Evolutionary conservation across 768 basidiomycete species (phyloP).

Genomic region (Lactarius trivialis): DNA sequence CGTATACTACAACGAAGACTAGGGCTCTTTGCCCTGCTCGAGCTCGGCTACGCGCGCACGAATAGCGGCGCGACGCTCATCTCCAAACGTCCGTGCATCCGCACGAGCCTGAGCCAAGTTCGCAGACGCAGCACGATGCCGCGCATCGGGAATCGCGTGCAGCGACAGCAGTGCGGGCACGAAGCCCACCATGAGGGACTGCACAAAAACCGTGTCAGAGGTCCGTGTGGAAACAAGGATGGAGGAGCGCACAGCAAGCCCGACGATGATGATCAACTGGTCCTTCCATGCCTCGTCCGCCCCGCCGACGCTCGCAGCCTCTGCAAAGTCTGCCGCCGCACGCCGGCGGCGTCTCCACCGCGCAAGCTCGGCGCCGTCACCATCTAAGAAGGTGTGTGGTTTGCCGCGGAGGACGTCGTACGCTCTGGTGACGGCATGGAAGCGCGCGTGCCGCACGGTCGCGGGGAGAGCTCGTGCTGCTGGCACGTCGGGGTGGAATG

Average conservation of each 20-base stretch:
- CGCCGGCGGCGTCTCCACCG: conserved; percentile 36
- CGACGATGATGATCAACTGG: conserved; percentile 41
- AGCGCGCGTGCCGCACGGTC: conserved; percentile 47
- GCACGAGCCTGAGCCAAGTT: conserved; percentile 54
- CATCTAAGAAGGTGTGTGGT: conserved; percentile 19
- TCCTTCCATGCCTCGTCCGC: conserved; percentile 48
- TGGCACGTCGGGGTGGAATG: conserved; percentile 65
- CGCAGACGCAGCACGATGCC: conserved; percentile 45
- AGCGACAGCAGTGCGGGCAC: conserved; percentile 38
- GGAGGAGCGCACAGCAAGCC: conserved; percentile 39
- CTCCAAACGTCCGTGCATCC: conserved; percentile 51
- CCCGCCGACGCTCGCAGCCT: conserved; percentile 20
- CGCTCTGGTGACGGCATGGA: conserved; percentile 57
- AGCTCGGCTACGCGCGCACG: conserved; percentile 41
- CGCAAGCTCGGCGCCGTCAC: conserved; percentile 44
- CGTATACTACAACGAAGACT: background rate
- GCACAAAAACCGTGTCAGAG: background rate
- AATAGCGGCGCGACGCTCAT: conserved; percentile 46
- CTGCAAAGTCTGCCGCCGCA: conserved; percentile 14
- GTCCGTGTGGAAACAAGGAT: background rate
- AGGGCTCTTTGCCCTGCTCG: conserved; percentile 20
- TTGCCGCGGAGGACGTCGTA: conserved; percentile 51
- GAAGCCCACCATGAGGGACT: conserved; percentile 43
- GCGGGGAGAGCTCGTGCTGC: conserved; percentile 37
- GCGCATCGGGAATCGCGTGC: conserved; percentile 34